Percentiles rank a stretch among this genome's conserved stretches.
These are phyloP conservation scores for Durusdinium trenchii DNA, from an alignment of 73 alveolate species.

Conservation along the genomic window DNA sequence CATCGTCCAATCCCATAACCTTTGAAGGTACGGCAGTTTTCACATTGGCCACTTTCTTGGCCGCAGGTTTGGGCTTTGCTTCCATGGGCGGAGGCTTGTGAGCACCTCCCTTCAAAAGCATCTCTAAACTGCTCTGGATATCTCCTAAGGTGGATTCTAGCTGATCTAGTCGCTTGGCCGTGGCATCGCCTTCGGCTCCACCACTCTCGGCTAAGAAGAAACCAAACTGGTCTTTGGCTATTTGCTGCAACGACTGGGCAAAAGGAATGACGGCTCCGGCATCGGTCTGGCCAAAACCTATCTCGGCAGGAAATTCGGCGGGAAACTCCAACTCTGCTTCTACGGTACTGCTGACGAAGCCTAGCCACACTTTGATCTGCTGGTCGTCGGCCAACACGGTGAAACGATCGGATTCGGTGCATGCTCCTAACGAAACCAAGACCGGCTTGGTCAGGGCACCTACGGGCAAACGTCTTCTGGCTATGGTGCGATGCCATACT, in stretches of 20 bases:
- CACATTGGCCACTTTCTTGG: too few relatives aligned
- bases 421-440: not conserved
- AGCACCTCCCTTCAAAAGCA: too few relatives aligned
- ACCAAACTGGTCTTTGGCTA: conserved; percentile 4
- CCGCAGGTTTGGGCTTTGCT: too few relatives aligned
- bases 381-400: not conserved
- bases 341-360: not conserved
- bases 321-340: not conserved
- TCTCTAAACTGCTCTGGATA: not conserved
- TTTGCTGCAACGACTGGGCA: not conserved
- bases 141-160: not conserved
- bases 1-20: not conserved
- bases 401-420: not conserved
- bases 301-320: not conserved
- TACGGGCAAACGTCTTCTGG: not conserved
- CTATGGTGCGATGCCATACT: not conserved
- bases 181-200: not conserved
- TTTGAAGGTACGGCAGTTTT: too few relatives aligned
- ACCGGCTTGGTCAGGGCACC: not conserved
- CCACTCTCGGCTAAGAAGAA: conserved; percentile 4
- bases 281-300: not conserved
- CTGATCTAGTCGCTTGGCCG: not conserved
- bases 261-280: not conserved
- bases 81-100: too few relatives aligned
- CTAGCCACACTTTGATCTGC: not conserved